Evolutionary conservation across 2,329 filamentous ascomycete species (phyloP), one percentile per base, ranked within the genome.

Genomic region (Beauveria sp.): DNA sequence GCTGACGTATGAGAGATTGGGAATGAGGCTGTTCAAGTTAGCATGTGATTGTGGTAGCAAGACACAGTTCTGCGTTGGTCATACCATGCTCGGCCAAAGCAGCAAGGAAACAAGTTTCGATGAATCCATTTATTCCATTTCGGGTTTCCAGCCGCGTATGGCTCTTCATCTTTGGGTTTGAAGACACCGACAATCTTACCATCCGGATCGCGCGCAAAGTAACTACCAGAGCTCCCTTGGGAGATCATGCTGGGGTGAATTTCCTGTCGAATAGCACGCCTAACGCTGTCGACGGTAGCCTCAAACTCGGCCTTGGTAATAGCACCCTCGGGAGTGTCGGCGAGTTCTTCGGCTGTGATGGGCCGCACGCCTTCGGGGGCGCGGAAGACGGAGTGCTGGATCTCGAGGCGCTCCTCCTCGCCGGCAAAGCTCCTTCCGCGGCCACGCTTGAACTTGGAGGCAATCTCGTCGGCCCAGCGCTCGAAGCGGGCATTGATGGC

Each of bases 101-200:
- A 97, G 77, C 96, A 99, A 9, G 95, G 95, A 68, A 99, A 98
- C 66, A 99, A 73, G 73, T 99, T 99, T 66, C 95, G 84, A 74
- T 99, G 95, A 78, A 99, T 93, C 95, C 95, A 99, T 76, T 99
- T 99, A 68, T 96, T 98, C 93, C 93, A 98, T 74, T 99, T 99
- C 6, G 95, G 95, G 72, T 99, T 99, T 67, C 91, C 89, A 38
- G 91, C 95, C 1, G 95, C 95, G 72, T 97, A 99, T 1, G 95
- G 95, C 74, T 99, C 96, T 77, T 99, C 95, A 69, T 99, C 95
- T 76, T 99, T 99, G 48, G 95, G 95, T 74, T 99, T 99, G 78
- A 99, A 99, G 5, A 99, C 95, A 42, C 93, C 95, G 4, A 99
- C 91, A 18, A 97, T 91, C 77, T 96, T 97, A 57, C 95, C 95